A percentile compares a stretch with the other conserved stretches of the same genome.
phyloP scores from a whole-genome alignment of 352 stramenopile species.

The Pythium grandisporangium region DNA sequence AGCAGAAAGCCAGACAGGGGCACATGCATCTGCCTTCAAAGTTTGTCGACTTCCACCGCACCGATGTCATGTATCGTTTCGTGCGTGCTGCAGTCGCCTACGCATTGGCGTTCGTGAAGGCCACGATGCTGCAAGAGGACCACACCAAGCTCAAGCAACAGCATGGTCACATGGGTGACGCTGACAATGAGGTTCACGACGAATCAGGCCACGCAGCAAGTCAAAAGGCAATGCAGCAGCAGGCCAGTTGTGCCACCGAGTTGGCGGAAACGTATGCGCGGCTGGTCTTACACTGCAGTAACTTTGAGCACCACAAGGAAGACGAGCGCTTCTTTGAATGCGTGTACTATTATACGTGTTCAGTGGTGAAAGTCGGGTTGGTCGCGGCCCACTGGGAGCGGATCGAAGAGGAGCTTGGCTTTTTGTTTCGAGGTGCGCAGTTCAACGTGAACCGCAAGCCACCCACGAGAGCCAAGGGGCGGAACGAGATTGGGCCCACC shows the following conservation, averaged over 20 bases:
- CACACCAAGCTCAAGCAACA: constrained; percentile 4
- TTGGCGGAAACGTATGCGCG: constrained; percentile 54
- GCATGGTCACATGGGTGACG: background rate
- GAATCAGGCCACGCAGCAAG: too few species aligned
- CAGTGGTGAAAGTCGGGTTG: constrained; percentile 60
- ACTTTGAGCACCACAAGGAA: constrained; percentile 77
- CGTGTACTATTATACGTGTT: constrained; percentile 72
- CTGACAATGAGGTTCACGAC: constrained; percentile 1
- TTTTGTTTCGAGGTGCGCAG: constrained; percentile 63
- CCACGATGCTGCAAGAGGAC: constrained; percentile 41
- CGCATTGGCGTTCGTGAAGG: constrained; percentile 45
- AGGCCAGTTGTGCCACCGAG: constrained; percentile 12
- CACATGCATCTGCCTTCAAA: constrained; percentile 49
- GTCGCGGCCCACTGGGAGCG: constrained; percentile 34
- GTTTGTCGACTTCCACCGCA: constrained; percentile 62
- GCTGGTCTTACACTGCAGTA: constrained; percentile 73
- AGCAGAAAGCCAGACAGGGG: constrained; percentile 31
- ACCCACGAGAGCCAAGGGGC: constrained; percentile 14
- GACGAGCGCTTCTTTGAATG: constrained; percentile 78
- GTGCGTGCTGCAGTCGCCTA: constrained; percentile 59
- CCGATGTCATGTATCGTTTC: constrained; percentile 68
- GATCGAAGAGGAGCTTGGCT: constrained; percentile 64
- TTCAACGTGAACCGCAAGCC: constrained; percentile 55
- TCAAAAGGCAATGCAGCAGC: constrained; percentile 9
- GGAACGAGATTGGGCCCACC: constrained; percentile 1